A percentile compares a stretch with the other conserved stretches of the same genome.
phyloP scores from a whole-genome alignment of 2,329 filamentous ascomycete genomes.

The Aspergillus viridinutans region DNA sequence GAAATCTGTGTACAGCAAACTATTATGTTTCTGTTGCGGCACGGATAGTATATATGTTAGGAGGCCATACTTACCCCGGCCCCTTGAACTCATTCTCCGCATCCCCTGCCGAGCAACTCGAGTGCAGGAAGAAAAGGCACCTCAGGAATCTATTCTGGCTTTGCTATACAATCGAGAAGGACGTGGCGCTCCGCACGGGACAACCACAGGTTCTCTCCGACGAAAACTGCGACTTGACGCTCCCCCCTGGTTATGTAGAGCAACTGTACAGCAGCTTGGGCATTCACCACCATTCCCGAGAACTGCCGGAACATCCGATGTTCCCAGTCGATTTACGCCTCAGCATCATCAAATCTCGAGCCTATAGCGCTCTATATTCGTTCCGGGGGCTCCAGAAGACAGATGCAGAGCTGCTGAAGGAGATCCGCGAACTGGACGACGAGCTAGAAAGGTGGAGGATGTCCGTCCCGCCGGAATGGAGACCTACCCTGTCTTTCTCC shows the following conservation, averaged over 20 bases:
- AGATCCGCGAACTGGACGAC: constrained; percentile 55
- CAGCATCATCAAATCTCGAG: constrained; percentile 50
- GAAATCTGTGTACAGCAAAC: constrained; percentile 45
- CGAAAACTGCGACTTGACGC: constrained; percentile 51
- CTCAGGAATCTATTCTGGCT: constrained; percentile 51
- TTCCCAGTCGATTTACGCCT: constrained; percentile 50
- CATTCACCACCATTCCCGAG: constrained; percentile 12
- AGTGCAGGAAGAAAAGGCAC: constrained; percentile 22
- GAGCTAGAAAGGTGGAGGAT: constrained; percentile 54
- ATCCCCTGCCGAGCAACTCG: constrained; percentile 8
- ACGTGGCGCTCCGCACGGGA: constrained; percentile 51
- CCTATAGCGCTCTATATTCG: constrained; percentile 49
- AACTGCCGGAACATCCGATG: constrained; percentile 24
- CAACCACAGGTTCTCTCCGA: constrained; percentile 51
- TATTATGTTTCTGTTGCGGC: constrained; percentile 46
- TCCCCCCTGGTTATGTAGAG: constrained; percentile 43
- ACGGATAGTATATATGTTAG: constrained; percentile 48
- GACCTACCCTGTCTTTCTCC: constrained; percentile 47
- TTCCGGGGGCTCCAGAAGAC: constrained; percentile 46
- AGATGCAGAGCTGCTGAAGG: constrained; percentile 51
- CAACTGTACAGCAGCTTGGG: constrained; percentile 21
- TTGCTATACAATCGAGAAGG: constrained; percentile 53
- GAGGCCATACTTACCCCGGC: constrained; percentile 38
- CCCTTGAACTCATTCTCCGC: constrained; percentile 22
- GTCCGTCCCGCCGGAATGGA: constrained; percentile 43